Evolutionary conservation across 345 rosid species (phyloP).

Genomic region (Xanthoceras sorbifolium): DNA sequence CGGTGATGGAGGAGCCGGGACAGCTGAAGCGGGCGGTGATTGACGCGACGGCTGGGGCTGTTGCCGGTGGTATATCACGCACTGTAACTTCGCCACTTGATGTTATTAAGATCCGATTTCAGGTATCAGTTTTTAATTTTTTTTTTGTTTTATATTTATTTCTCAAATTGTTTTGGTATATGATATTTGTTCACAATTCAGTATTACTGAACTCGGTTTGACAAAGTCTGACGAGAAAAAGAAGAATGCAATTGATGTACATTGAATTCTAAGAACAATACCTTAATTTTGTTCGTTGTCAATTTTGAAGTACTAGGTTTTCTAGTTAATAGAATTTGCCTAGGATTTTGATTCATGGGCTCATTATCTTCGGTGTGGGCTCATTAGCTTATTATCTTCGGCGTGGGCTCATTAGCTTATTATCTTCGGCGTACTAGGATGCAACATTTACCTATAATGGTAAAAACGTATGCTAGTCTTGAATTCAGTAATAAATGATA

Average conservation of each 20-base stretch:
- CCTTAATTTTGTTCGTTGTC: not conserved
- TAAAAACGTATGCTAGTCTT: too few species aligned
- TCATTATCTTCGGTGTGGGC: too few species aligned
- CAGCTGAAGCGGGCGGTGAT: conserved; percentile 71
- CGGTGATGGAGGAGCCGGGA: conserved; percentile 63
- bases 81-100: conserved; percentile 96
- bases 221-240: not conserved
- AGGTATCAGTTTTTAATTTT: conserved; percentile 47
- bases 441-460: too few species aligned
- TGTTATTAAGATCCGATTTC: conserved; percentile 96
- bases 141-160: conserved; percentile 4
- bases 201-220: too few species aligned
- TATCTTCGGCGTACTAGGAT: not conserved
- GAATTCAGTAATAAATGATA: not conserved
- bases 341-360: not conserved
- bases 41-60: conserved; percentile 74
- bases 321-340: too few species aligned
- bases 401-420: too few species aligned
- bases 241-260: not conserved
- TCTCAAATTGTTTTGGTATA: not conserved
- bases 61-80: conserved; percentile 81
- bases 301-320: not conserved
- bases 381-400: too few species aligned
- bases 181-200: too few species aligned
- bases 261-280: not conserved